A percentile compares a stretch with the other conserved stretches of the same genome.
These are phyloP conservation scores for Cutaneotrichosporon sp. DNA, from an alignment of 1,284 basidiomycete genomes.

Conservation along the genomic window DNA sequence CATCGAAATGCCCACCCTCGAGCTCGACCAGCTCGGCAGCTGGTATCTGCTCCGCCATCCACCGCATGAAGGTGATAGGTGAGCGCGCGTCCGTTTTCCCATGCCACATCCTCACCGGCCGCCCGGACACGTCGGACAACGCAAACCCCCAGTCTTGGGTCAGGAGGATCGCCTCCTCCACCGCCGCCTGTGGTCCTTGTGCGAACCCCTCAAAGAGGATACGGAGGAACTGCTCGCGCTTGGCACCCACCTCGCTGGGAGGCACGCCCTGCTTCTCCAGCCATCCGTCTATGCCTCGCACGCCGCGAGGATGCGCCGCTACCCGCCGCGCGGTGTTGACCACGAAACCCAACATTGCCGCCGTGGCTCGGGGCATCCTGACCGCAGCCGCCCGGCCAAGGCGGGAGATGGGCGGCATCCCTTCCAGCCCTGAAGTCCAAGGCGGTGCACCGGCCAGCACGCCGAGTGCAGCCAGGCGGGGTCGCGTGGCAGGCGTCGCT, in stretches of 20 bases:
- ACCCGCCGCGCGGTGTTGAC: background rate
- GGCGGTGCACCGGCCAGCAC: slow-evolving; percentile 13
- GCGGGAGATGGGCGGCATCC: background rate
- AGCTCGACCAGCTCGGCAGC: background rate
- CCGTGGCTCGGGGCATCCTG: background rate
- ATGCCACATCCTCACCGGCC: slow-evolving; percentile 10
- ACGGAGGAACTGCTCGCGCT: background rate
- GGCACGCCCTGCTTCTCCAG: background rate
- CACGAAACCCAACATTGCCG: background rate
- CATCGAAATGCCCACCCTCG: slow-evolving; percentile 8
- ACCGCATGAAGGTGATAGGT: slow-evolving; percentile 3
- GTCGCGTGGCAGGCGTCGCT: background rate
- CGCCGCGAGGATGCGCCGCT: background rate
- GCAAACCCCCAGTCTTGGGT: slow-evolving; percentile 8
- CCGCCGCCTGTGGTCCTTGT: background rate
- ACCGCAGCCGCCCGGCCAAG: background rate
- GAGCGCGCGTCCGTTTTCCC: slow-evolving; percentile 4
- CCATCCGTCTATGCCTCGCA: background rate
- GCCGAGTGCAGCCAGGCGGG: background rate
- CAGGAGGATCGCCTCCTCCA: slow-evolving; percentile 12
- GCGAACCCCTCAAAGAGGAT: slow-evolving; percentile 6
- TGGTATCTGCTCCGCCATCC: slow-evolving; percentile 10
- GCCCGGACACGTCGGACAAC: background rate
- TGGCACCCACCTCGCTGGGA: background rate
- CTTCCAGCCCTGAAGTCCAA: background rate